Base-by-base conservation (phyloP, 352 stramenopile genomes). In the Phytophthora melonis region DNA sequence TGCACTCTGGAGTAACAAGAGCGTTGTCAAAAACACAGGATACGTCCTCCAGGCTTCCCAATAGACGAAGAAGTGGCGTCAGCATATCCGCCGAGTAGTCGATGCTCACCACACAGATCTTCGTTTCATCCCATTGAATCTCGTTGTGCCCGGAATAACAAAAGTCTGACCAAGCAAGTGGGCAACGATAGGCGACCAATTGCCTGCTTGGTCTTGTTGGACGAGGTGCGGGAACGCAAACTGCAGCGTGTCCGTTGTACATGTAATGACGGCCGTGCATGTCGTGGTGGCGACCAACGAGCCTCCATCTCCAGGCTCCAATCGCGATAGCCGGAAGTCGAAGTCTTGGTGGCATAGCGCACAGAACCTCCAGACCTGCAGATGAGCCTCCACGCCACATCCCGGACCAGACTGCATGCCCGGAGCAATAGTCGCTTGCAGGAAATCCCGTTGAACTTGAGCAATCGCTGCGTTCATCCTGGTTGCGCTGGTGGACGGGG, bases 281-380 rank as follows among this genome's bases (percentile, higher is more conserved):
- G 19, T 36, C 54, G 32, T 67, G 19, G 47, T 67, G 27, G 60
- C 49, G 32, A 66, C 13, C 3, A 59, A 5, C 14, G 49, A 67
- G 19, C 39, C 39, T 41, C 21, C n/a, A 23, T 19, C 1, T 16
- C 41, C 58, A 11, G 3, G 7, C 14, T 63, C 56, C 1, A 63
- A 3, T 10, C 39, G 7, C 19, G 54, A 13, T 7, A 63, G 36
- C 3, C 36, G 18, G 9, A 53, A 19, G 34, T 53, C 19, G 5
- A 53, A 19, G 19, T 63, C 21, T 32, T 30, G 16, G 13, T 53
- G 32, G 21, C 18, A 54, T 13, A 63, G 21, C 21, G 34, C 19
- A 5, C 47, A 23, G 2, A 56, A 43, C 13, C 34, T 56, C 58
- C 58, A 64, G 34, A 39, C 25, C 16, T 54, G 23, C 14, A 64